Evolutionary conservation across 1,139 yeast genomes (phyloP).

Genomic region (Pichia inconspicua): DNA sequence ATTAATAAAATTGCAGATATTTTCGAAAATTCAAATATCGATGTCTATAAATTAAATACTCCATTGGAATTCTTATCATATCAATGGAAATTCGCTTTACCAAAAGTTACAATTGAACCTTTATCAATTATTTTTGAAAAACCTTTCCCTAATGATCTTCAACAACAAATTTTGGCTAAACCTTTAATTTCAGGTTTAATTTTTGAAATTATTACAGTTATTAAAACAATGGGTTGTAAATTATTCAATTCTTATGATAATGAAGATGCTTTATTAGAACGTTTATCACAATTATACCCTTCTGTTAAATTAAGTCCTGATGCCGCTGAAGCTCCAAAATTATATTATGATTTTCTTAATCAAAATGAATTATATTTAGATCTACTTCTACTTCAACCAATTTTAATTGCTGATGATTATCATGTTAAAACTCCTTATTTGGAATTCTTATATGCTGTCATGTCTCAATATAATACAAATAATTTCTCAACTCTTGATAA

Average conservation of each 20-base stretch:
- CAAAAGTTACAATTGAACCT: constrained; percentile 72
- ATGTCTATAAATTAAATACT: constrained; percentile 42
- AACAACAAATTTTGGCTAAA: constrained; percentile 66
- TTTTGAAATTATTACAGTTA: constrained; percentile 63
- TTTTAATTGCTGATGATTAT: constrained; percentile 76
- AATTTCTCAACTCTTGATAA: constrained; percentile 22
- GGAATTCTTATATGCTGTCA: constrained; percentile 75
- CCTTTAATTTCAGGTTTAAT: constrained; percentile 78
- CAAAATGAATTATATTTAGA: constrained; percentile 56
- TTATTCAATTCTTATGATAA: constrained; percentile 57
- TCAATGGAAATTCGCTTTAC: constrained; percentile 82
- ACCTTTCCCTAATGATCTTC: constrained; percentile 50
- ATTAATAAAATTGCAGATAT: constrained; percentile 29
- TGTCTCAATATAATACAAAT: constrained; percentile 61
- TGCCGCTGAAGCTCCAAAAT: constrained; percentile 40
- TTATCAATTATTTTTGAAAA: constrained; percentile 66
- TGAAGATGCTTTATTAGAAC: constrained; percentile 49
- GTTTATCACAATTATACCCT: constrained; percentile 46
- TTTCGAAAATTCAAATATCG: constrained; percentile 30
- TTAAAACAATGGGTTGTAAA: constrained; percentile 73
- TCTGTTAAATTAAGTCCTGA: constrained; percentile 26
- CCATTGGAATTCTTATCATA: constrained; percentile 58
- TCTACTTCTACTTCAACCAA: constrained; percentile 73
- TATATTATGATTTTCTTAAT: constrained; percentile 56
- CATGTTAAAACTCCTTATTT: constrained; percentile 82